Evolutionary conservation across 352 stramenopile species (phyloP).

Genomic region (Pythium dissimile): DNA sequence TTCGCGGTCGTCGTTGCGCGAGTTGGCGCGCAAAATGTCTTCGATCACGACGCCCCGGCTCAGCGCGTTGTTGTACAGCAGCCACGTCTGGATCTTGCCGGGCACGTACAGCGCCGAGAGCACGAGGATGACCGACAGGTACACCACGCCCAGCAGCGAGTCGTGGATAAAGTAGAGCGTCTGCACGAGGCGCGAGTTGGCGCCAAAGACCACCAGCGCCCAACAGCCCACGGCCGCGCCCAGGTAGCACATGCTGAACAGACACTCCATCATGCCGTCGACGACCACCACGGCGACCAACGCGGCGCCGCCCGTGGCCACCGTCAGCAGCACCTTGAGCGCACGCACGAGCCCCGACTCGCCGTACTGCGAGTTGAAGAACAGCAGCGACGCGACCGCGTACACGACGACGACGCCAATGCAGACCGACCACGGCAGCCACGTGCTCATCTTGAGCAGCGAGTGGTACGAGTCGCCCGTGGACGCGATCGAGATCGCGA

Average conservation of each 20-base stretch:
- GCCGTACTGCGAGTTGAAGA: slow-evolving; percentile 34
- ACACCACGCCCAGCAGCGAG: slow-evolving; percentile 80
- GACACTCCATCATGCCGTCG: slow-evolving; percentile 77
- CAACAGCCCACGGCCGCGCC: slow-evolving; percentile 57
- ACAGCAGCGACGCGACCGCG: slow-evolving; percentile 25
- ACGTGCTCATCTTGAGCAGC: slow-evolving; percentile 24
- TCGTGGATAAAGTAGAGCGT: slow-evolving; percentile 90
- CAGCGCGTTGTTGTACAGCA: slow-evolving; percentile 94
- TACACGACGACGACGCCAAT: slow-evolving; percentile 16
- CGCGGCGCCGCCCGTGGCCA: slow-evolving; percentile 27
- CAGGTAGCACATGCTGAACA: slow-evolving; percentile 88
- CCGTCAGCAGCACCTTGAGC: slow-evolving; percentile 43
- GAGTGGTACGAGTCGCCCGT: slow-evolving; percentile 42
- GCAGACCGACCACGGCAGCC: slow-evolving; percentile 29
- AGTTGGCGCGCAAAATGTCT: slow-evolving; percentile 83
- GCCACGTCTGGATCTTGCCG: slow-evolving; percentile 90
- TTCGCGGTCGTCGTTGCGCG: slow-evolving; percentile 33
- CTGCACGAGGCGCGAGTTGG: slow-evolving; percentile 76
- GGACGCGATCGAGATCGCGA: slow-evolving; percentile 73
- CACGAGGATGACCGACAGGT: slow-evolving; percentile 87
- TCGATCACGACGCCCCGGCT: slow-evolving; percentile 92
- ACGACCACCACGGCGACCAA: slow-evolving; percentile 32
- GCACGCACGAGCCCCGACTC: slow-evolving; percentile 35
- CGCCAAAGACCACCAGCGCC: slow-evolving; percentile 70
- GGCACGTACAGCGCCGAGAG: slow-evolving; percentile 76